Percentiles rank a stretch among this genome's conserved stretches.
Conservation (phyloP, 2,329 filamentous ascomycete genomes). For the Fusarium compactum region DNA sequence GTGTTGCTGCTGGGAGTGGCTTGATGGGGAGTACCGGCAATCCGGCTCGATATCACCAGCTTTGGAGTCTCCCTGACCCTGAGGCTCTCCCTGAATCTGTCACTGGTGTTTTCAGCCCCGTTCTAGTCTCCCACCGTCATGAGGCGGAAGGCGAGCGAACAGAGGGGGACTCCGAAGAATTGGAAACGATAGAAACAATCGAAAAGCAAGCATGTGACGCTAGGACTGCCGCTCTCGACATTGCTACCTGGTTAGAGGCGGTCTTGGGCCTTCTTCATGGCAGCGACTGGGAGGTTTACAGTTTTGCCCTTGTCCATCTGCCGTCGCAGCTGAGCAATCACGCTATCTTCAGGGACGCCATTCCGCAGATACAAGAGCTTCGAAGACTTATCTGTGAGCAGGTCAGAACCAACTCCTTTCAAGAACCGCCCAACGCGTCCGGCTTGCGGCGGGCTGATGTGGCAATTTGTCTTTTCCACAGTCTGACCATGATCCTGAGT, state of each 20-base stretch:
- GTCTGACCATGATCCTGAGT: constrained; percentile 87
- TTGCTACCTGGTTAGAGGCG: constrained; percentile 80
- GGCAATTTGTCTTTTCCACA: constrained; percentile 88
- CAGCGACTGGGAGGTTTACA: constrained; percentile 91
- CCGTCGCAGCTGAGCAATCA: constrained; percentile 92
- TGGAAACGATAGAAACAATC: constrained; percentile 3
- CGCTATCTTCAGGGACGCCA: constrained; percentile 80
- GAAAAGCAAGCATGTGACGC: constrained; percentile 44
- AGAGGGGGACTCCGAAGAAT: constrained; percentile 30
- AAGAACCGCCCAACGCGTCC: constrained; percentile 82
- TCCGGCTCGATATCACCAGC: constrained; percentile 58
- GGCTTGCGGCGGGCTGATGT: constrained; percentile 89
- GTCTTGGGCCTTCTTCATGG: constrained; percentile 80
- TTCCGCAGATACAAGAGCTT: constrained; percentile 80
- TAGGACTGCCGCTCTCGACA: constrained; percentile 64
- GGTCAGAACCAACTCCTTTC: constrained; percentile 80
- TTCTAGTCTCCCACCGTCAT: constrained; percentile 60
- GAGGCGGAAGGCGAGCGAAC: not conserved
- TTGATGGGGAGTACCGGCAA: constrained; percentile 48
- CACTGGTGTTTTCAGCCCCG: constrained; percentile 61
- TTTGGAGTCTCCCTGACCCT: constrained; percentile 70
- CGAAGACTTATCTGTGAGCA: constrained; percentile 85
- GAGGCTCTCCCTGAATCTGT: constrained; percentile 65
- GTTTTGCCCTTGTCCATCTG: constrained; percentile 87
- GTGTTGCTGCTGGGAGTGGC: constrained; percentile 52